These are phyloP conservation scores for Sequoia sempervirens DNA, from an alignment of 75 land plant genomes.

Conservation along the genomic window DNA sequence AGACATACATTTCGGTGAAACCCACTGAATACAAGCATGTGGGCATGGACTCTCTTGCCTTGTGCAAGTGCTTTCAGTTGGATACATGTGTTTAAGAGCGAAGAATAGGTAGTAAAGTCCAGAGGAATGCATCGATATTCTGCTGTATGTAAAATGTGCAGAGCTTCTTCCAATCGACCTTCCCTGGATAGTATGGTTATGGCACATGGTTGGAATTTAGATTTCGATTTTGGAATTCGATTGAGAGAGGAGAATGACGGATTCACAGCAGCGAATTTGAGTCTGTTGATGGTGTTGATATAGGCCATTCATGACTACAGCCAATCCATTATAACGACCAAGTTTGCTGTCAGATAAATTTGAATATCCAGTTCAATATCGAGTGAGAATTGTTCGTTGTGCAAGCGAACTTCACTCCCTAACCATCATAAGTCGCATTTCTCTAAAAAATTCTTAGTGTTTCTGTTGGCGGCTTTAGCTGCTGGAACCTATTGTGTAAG, in stretches of 20 bases:
- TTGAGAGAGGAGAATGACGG: not conserved
- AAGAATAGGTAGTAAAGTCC: not conserved
- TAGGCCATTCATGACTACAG: not conserved
- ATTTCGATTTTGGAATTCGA: not conserved
- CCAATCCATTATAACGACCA: not conserved
- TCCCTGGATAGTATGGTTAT: not conserved
- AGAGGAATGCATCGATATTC: not conserved
- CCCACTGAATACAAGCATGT: not conserved
- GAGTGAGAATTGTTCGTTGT: not conserved
- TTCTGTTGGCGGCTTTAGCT: too few species aligned
- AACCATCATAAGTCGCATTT: too few species aligned
- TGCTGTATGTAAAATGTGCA: not conserved
- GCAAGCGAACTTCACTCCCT: too few species aligned
- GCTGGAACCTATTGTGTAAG: too few species aligned
- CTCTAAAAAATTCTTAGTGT: too few species aligned
- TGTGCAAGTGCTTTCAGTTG: conserved; percentile 5
- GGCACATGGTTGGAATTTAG: not conserved
- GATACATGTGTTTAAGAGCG: not conserved
- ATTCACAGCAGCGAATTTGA: not conserved
- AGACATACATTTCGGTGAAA: not conserved
- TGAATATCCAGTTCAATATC: not conserved
- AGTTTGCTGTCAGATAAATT: not conserved
- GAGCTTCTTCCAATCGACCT: not conserved
- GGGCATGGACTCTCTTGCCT: conserved; percentile 6
- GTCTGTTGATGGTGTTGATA: not conserved